These are phyloP conservation scores for Hemileia vastatrix DNA, from an alignment of 1,284 basidiomycete genomes.

Conservation along the genomic window DNA sequence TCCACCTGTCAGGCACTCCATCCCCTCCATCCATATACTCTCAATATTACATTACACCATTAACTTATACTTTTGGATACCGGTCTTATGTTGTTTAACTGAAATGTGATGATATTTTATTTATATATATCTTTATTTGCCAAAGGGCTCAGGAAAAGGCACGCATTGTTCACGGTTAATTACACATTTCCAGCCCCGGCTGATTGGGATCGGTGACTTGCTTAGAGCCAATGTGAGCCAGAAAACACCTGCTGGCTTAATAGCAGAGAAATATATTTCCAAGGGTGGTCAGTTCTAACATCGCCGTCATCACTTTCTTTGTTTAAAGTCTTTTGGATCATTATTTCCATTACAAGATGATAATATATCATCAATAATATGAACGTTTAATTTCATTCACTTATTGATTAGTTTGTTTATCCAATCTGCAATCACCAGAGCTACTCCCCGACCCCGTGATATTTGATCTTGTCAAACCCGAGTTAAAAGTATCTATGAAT, in stretches of 20 bases:
- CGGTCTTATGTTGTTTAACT: neutral
- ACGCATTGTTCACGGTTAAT: slow-evolving; percentile 47
- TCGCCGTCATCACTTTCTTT: neutral
- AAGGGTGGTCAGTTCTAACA: slow-evolving; percentile 50
- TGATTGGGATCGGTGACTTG: slow-evolving; percentile 69
- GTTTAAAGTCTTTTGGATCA: neutral
- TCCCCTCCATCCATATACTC: neutral
- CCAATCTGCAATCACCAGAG: slow-evolving; percentile 32
- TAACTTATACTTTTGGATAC: neutral
- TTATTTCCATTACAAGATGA: neutral
- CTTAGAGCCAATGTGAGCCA: slow-evolving; percentile 67
- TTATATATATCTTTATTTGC: neutral
- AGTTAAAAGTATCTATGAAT: slow-evolving; percentile 61
- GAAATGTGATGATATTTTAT: neutral
- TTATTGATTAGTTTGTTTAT: neutral
- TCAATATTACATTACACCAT: neutral
- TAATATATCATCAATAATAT: neutral
- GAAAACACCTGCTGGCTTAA: slow-evolving; percentile 59
- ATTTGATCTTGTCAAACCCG: slow-evolving; percentile 61
- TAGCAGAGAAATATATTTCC: slow-evolving; percentile 66
- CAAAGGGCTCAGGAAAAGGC: slow-evolving; percentile 49
- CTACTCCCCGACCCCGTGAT: slow-evolving; percentile 68
- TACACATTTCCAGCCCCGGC: slow-evolving; percentile 46
- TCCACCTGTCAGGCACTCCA: neutral
- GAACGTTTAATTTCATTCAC: neutral